Evolutionary conservation across 371 early-diverging fungal species (phyloP), one percentile per base, ranked within the genome.

Genomic region (Apophysomyces elegans): DNA sequence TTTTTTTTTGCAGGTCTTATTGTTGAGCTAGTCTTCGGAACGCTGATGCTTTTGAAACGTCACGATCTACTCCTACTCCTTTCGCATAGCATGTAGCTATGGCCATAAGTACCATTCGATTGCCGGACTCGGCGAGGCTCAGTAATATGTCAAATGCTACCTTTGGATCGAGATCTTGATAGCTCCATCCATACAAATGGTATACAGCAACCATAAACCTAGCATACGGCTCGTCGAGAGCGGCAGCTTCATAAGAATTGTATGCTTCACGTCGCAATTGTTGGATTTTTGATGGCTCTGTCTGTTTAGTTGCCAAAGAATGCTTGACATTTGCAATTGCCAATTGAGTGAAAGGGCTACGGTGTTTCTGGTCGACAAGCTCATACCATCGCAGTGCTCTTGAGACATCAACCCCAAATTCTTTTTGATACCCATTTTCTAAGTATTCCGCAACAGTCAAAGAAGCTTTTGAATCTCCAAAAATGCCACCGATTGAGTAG

Each of bases 201-300:
- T 74, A 74, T n/a, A 74, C 47, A 4, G 70, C 71, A 1, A 74
- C 58, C 70, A 74, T 65, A 32, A 65, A 44, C 41, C 70, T 62
- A 32, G 74, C 74, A 36, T 56, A 21, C 8, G 54, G 54, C 7
- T 50, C 54, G 21, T 9, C 5, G 7, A 50, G 38, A 14, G 57
- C 66, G 7, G 63, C 68, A 16, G 54, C 9, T 11, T 56, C 58
- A 37, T 69, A 65, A 59, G 60, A 60, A 5, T 45, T 37, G 56
- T 61, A 67, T 4, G 70, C 74, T 43, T 64, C 60, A 13, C 58
- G 41, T 12, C 59, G 69, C 37, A 58, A n/a, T 57, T 39, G n/a
- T 18, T 46, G 11, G 13, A 14, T 46, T 37, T 44, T 35, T 5
- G 36, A 35, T 14, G 37, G 18, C 37, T 47, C 32, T 0, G 47